Base-by-base conservation (phyloP, 2,329 filamentous ascomycete species). In the Cytospora chrysosperma region DNA sequence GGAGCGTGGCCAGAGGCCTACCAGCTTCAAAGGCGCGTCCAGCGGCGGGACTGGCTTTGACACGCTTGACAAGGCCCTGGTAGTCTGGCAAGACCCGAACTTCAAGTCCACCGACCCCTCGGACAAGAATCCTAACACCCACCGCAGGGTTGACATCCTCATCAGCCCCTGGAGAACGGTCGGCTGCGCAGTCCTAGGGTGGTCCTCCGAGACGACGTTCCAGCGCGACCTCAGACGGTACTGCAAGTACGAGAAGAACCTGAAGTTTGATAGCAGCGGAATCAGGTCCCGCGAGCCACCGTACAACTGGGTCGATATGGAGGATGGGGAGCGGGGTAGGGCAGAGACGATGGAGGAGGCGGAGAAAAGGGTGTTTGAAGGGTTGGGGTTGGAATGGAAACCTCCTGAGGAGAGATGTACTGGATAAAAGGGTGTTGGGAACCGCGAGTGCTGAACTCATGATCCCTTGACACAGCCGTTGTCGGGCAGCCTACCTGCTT, bases 221-320 rank as follows among this genome's bases (percentile, higher is more conserved):
- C 87, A 97, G 78, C 82, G 94, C 27, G 95, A 98, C 74, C 74
- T 98, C 60, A 81, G 94, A 49, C 80, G 88, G 37, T 96, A 94
- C 75, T 92, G 89, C 65, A 93, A 91, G 74, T 82, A 87, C 43
- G 81, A 83, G 63, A 88, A 85, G 70, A 81, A 81, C 0, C 88
- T 92, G 82, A 96, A 95, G 74, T 98, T 98, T 72, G 93, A 97
- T 72, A 95, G 90, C 67, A 96, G 91, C 70, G 95, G 95, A 0
- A 85, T 97, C 13, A 83, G 93, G 52, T 87, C 86, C 70, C 81
- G 88, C 10, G 74, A 71, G 10, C 19, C 6, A 10, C 64, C 64
- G 12, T 61, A 56, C 28, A 85, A 87, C 60, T 88, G 88, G 79
- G 84, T 94, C n/a, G 88, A 95, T 73, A 70, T 95, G 9, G 85